Percentiles rank a stretch among this genome's conserved stretches.
phyloP scores from a whole-genome alignment of 345 rosid genomes.

The Microcos paniculata region DNA sequence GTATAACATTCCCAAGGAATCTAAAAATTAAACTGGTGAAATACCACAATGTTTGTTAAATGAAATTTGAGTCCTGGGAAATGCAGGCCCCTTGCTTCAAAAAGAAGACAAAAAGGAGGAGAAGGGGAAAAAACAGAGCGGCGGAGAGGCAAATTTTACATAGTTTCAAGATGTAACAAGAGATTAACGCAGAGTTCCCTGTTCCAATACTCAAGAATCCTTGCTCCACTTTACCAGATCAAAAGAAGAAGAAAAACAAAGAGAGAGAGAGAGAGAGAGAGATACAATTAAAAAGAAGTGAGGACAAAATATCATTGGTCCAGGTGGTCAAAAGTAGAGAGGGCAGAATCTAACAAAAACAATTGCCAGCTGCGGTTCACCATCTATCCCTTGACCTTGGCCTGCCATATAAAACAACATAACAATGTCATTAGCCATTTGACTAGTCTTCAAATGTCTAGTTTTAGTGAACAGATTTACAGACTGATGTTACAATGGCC shows the following conservation, averaged over 20 bases:
- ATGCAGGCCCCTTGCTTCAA: constrained; percentile 28
- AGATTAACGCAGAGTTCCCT: constrained; percentile 28
- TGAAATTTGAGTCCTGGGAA: constrained; percentile 32
- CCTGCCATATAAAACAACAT: constrained; percentile 36
- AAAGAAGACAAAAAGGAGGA: background rate
- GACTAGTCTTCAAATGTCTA: background rate
- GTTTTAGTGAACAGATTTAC: background rate
- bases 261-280: no score
- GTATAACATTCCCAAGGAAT: background rate
- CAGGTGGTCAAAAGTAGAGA: constrained; percentile 29
- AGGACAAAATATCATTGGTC: constrained; percentile 39
- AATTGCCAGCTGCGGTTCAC: constrained; percentile 37
- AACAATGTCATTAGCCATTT: constrained; percentile 2
- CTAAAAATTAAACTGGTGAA: constrained; percentile 20
- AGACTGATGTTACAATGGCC: background rate
- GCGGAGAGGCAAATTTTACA: constrained; percentile 36
- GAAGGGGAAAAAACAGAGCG: background rate
- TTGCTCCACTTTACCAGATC: constrained; percentile 40
- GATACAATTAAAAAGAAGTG: constrained; percentile 13
- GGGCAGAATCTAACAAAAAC: constrained; percentile 20
- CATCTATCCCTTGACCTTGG: constrained; percentile 61
- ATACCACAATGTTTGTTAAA: constrained; percentile 23
- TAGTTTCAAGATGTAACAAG: constrained; percentile 29
- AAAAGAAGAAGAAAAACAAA: constrained; percentile 19
- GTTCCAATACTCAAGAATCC: constrained; percentile 35